Conservation (phyloP, 768 basidiomycete species). For the Lactarius psammicola region DNA sequence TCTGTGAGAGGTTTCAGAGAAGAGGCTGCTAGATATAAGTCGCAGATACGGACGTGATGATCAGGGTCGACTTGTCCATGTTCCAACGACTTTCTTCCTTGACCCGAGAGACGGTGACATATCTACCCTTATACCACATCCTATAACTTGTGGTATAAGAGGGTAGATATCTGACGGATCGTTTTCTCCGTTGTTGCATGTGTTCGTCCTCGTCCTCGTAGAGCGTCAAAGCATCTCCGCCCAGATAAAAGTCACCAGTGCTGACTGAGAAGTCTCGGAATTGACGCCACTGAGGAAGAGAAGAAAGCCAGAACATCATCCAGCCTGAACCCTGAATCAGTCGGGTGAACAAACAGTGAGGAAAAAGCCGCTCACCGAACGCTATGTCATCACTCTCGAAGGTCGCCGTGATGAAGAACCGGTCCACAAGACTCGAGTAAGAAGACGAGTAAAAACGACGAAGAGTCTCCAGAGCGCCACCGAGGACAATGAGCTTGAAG, state of each 20-base stretch:
- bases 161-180: conserved; percentile 45
- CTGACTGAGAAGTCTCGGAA: conserved; percentile 54
- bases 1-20: conserved; percentile 13
- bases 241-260: conserved; percentile 43
- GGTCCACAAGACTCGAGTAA: conserved; percentile 47
- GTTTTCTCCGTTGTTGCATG: conserved; percentile 15
- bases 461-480: conserved; percentile 57
- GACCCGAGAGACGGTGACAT: conserved; percentile 36
- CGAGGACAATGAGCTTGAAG: conserved; percentile 60
- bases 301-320: conserved; percentile 69
- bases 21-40: neutral
- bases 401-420: conserved; percentile 60
- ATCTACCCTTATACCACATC: conserved; percentile 48
- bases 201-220: conserved; percentile 15
- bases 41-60: conserved; percentile 42
- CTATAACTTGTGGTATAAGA: conserved; percentile 41
- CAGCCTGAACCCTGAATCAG: conserved; percentile 45
- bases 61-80: conserved; percentile 41
- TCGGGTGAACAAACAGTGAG: conserved; percentile 10
- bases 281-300: conserved; percentile 57
- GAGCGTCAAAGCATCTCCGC: conserved; percentile 35
- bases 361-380: conserved; percentile 45
- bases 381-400: conserved; percentile 58
- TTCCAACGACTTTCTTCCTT: conserved; percentile 39
- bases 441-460: conserved; percentile 46